A percentile compares a stretch with the other conserved stretches of the same genome.
phyloP scores from a whole-genome alignment of 1,139 yeast species.

The Yamadazyma dendronema region DNA sequence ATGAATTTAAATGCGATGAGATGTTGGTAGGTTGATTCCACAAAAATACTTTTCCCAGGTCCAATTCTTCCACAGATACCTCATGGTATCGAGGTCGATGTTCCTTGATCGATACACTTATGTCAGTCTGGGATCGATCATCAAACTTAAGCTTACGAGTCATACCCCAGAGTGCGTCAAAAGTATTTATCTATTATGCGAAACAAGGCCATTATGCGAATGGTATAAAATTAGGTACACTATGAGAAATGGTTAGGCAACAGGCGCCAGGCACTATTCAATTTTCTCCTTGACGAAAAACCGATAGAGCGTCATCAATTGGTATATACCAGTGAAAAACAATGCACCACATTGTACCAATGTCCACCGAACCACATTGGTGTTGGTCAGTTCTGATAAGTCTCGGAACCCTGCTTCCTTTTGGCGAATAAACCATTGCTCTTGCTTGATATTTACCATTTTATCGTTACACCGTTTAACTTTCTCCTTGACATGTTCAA shows the following conservation, averaged over 20 bases:
- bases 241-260: background rate
- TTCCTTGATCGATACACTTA: conserved; percentile 21
- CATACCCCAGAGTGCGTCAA: conserved; percentile 5
- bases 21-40: conserved; percentile 29
- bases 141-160: conserved; percentile 24
- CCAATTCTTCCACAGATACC: background rate
- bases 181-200: no score
- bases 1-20: conserved; percentile 20
- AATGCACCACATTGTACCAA: conserved; percentile 58
- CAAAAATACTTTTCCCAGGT: conserved; percentile 9
- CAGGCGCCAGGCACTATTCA: background rate
- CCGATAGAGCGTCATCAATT: conserved; percentile 51
- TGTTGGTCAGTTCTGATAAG: conserved; percentile 62
- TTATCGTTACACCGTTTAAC: conserved; percentile 54
- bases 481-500: conserved; percentile 50
- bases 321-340: conserved; percentile 64
- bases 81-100: conserved; percentile 4
- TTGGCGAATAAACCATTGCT: conserved; percentile 65
- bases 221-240: no score
- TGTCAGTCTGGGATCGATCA: conserved; percentile 36
- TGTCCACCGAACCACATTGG: conserved; percentile 65
- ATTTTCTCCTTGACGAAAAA: conserved; percentile 8
- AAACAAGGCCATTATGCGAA: no score
- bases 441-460: conserved; percentile 56
- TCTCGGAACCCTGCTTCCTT: conserved; percentile 71